Conservation (phyloP, 2,329 filamentous ascomycete genomes). For the Aspergillus latus region DNA sequence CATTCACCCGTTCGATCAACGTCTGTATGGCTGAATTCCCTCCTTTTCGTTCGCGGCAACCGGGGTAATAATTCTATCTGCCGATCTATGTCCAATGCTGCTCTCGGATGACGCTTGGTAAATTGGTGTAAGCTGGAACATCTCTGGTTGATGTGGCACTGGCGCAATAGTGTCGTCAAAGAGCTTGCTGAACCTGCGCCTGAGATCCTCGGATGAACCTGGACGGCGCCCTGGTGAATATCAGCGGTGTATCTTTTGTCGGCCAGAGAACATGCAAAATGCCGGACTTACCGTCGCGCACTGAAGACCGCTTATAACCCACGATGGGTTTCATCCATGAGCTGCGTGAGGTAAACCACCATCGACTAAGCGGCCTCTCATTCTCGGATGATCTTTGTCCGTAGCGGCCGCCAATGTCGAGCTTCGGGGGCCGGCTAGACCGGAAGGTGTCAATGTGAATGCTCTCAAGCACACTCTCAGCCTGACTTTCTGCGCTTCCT, state of each 20-base stretch:
- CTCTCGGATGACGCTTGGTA: conserved; percentile 14
- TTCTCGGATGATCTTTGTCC: not conserved
- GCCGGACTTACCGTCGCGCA: conserved; percentile 14
- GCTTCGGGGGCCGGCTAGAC: conserved; percentile 5
- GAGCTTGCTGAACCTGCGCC: conserved; percentile 33
- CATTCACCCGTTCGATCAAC: not conserved
- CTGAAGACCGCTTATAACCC: conserved; percentile 13
- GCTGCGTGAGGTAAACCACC: conserved; percentile 19
- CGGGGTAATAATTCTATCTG: conserved; percentile 1
- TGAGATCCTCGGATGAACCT: conserved; percentile 35
- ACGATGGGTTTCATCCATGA: conserved; percentile 25
- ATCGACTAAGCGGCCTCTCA: conserved; percentile 13
- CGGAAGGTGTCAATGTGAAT: conserved; percentile 9
- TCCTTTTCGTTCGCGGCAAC: not conserved
- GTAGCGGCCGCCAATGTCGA: conserved; percentile 2
- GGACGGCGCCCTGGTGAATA: conserved; percentile 22
- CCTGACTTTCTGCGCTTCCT: not conserved
- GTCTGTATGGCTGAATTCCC: not conserved
- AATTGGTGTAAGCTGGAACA: conserved; percentile 25
- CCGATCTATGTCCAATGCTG: not conserved
- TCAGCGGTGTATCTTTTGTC: not conserved
- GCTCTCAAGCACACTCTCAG: conserved; percentile 9
- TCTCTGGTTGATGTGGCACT: conserved; percentile 25
- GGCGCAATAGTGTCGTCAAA: conserved; percentile 33
- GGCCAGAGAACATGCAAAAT: not conserved